Conservation (phyloP, 352 stramenopile species). For the Globisporangium cystogenes region DNA sequence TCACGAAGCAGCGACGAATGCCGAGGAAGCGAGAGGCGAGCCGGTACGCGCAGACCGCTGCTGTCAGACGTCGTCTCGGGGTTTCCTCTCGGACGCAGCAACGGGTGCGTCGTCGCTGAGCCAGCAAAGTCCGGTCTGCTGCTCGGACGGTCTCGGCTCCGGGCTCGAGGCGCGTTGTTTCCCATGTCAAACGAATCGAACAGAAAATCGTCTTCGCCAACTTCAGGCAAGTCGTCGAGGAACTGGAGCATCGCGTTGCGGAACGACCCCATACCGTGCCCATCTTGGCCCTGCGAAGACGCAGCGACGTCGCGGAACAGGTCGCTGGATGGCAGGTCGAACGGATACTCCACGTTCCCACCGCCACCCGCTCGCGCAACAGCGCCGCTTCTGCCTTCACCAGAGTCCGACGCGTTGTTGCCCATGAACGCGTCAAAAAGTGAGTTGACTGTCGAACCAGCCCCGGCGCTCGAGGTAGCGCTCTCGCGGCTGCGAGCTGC, state of each 20-base stretch:
- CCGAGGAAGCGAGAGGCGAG: conserved; percentile 45
- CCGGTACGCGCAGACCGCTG: conserved; percentile 19
- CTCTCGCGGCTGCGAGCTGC: conserved; percentile 14
- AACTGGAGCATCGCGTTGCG: conserved; percentile 34
- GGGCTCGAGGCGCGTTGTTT: conserved; percentile 23
- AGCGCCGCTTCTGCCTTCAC: neutral
- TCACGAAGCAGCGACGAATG: conserved; percentile 72
- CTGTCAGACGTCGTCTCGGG: conserved; percentile 1
- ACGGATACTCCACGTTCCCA: conserved; percentile 10
- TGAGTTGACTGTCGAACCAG: conserved; percentile 4
- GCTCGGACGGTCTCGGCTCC: conserved; percentile 23
- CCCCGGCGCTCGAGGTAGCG: neutral
- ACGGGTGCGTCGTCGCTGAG: conserved; percentile 22
- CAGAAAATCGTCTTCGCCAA: conserved; percentile 43
- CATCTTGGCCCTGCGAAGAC: conserved; percentile 8
- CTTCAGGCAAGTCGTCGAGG: conserved; percentile 52
- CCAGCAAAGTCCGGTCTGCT: conserved; percentile 8
- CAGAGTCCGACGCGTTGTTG: neutral
- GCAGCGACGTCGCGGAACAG: conserved; percentile 7
- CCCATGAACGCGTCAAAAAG: conserved; percentile 13
- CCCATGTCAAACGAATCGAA: conserved; percentile 52
- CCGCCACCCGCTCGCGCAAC: neutral
- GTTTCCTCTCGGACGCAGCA: conserved; percentile 26
- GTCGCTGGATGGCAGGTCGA: conserved; percentile 14
- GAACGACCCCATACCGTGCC: conserved; percentile 3